phyloP scores from a whole-genome alignment of 352 stramenopile species.

The Pythium oligandrum region DNA sequence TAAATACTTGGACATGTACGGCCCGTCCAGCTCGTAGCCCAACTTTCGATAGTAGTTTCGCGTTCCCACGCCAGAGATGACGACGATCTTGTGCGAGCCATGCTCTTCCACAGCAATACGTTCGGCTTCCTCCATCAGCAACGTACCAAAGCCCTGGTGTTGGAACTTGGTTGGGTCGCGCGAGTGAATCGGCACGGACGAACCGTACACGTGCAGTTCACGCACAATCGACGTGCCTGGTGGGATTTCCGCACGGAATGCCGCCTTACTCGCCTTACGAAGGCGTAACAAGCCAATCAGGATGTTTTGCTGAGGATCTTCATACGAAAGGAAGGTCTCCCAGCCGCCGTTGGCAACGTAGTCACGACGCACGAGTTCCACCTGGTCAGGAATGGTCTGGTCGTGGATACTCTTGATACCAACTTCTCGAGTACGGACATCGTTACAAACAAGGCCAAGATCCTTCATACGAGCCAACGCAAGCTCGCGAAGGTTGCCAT shows the following conservation, averaged over 20 bases:
- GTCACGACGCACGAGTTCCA: conserved; percentile 95
- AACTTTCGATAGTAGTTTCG: conserved; percentile 97
- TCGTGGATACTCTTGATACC: conserved; percentile 97
- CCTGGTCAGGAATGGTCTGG: conserved; percentile 89
- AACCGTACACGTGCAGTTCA: conserved; percentile 97
- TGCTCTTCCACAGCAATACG: conserved; percentile 94
- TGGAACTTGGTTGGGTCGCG: conserved; percentile 96
- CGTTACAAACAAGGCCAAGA: conserved; percentile 89
- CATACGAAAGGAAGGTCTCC: conserved; percentile 96
- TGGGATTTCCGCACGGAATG: conserved; percentile 80
- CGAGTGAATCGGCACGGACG: conserved; percentile 91
- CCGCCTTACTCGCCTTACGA: conserved; percentile 79
- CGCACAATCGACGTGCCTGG: conserved; percentile 71
- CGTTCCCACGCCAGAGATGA: conserved; percentile 96
- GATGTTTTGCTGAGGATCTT: conserved; percentile 96
- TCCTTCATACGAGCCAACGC: conserved; percentile 91
- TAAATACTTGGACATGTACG: conserved; percentile 96
- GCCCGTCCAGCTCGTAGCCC: conserved; percentile 94
- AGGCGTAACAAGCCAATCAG: conserved; percentile 93
- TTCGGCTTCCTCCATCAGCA: conserved; percentile 97
- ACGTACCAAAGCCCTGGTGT: conserved; percentile 94
- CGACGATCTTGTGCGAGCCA: conserved; percentile 92
- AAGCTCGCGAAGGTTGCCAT: conserved; percentile 94
- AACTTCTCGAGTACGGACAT: conserved; percentile 94
- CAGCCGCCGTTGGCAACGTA: conserved; percentile 95